Percentiles rank a stretch among this genome's conserved stretches.
phyloP scores from a whole-genome alignment of 139 green algal genomes.

The Asterochloris erici region DNA sequence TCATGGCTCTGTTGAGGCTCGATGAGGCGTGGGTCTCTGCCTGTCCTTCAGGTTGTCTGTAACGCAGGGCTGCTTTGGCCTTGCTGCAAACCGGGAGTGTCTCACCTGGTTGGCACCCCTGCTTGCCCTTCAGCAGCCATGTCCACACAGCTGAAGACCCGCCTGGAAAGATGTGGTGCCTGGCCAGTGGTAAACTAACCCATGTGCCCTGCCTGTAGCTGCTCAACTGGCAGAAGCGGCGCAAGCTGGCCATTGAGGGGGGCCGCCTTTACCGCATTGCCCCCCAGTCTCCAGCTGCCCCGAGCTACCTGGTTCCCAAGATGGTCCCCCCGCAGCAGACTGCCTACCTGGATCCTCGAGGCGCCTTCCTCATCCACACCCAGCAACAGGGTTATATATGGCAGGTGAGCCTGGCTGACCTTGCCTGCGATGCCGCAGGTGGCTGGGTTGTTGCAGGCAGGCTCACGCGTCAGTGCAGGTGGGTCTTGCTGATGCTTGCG shows the following conservation, averaged over 20 bases:
- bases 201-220: slow-evolving; percentile 14
- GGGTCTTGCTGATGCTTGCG: too few species aligned
- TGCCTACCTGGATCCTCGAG: slow-evolving; percentile 54
- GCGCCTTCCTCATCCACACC: slow-evolving; percentile 56
- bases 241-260: slow-evolving; percentile 19
- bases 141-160: slow-evolving; percentile 20
- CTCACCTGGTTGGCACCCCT: background rate
- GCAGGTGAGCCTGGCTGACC: slow-evolving; percentile 17
- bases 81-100: background rate
- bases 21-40: background rate
- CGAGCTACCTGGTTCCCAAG: slow-evolving; percentile 59
- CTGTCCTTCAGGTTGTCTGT: background rate
- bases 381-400: slow-evolving; percentile 40
- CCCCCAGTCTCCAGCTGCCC: slow-evolving; percentile 61
- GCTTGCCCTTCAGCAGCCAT: slow-evolving; percentile 21
- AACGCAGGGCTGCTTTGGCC: background rate
- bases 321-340: slow-evolving; percentile 17
- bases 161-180: background rate
- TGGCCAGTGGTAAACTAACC: background rate
- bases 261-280: slow-evolving; percentile 70
- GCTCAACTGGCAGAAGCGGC: slow-evolving; percentile 86
- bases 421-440: background rate
- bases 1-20: background rate
- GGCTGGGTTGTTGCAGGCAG: too few species aligned
- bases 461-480: too few species aligned